Evolutionary conservation across 2,329 filamentous ascomycete species (phyloP).

Genomic region (Apiospora pterosperma): DNA sequence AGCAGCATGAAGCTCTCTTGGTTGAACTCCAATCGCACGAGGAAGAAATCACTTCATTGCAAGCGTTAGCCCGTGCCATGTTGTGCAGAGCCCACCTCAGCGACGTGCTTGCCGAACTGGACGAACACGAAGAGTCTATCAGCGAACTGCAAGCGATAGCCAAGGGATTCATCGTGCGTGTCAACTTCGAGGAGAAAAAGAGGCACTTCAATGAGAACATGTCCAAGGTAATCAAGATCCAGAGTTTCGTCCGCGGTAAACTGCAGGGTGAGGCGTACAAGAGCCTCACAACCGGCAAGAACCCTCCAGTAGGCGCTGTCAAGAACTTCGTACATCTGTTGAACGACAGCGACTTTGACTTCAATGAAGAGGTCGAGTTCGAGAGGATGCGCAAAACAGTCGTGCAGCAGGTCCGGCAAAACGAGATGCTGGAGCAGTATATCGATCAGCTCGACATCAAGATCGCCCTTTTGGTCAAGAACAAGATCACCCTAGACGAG

Average conservation of each 20-base stretch:
- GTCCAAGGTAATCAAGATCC: constrained; percentile 98
- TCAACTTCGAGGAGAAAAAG: constrained; percentile 77
- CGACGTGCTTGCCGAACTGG: constrained; percentile 70
- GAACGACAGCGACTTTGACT: constrained; percentile 98
- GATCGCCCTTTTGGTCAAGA: constrained; percentile 96
- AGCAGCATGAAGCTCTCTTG: constrained; percentile 59
- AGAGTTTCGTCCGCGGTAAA: constrained; percentile 91
- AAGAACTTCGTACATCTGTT: constrained; percentile 98
- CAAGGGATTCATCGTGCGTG: constrained; percentile 70
- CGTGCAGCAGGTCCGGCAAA: constrained; percentile 94
- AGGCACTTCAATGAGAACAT: constrained; percentile 93
- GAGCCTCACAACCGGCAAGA: constrained; percentile 92
- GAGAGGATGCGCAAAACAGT: constrained; percentile 93
- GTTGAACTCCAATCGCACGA: constrained; percentile 68
- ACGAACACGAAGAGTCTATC: constrained; percentile 77
- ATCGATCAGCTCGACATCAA: constrained; percentile 99
- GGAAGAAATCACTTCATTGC: constrained; percentile 64
- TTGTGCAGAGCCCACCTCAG: constrained; percentile 72
- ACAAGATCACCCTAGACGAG: constrained; percentile 98
- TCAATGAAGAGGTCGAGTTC: constrained; percentile 97
- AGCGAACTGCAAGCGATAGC: constrained; percentile 71
- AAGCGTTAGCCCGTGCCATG: constrained; percentile 76
- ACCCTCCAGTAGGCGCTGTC: constrained; percentile 92
- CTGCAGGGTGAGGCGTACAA: constrained; percentile 98
- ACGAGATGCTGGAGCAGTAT: constrained; percentile 95